These are phyloP conservation scores for Saturnispora sanitii DNA, from an alignment of 805 yeast genomes.

Conservation along the genomic window DNA sequence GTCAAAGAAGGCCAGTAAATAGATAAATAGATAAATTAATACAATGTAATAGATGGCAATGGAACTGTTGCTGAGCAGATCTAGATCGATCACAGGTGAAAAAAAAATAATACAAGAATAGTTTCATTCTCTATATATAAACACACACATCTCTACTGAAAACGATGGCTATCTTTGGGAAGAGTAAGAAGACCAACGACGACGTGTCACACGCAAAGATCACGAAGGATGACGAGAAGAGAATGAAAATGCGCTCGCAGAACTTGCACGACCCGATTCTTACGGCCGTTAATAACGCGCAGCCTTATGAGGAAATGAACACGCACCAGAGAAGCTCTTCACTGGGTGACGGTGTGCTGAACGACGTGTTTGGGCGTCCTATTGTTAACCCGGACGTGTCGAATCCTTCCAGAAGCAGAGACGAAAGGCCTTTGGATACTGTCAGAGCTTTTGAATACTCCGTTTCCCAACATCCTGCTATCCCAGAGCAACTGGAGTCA, in stretches of 20 bases:
- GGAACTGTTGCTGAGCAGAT: no score
- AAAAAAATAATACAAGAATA: no score
- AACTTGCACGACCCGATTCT: conserved; percentile 84
- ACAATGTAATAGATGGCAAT: no score
- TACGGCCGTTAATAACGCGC: conserved; percentile 88
- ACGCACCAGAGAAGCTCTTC: conserved; percentile 28
- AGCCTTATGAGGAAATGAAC: conserved; percentile 73
- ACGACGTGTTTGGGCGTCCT: conserved; percentile 80
- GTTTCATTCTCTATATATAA: background rate
- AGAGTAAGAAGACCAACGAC: conserved; percentile 21
- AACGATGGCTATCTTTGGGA: conserved; percentile 39
- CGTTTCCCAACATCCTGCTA: conserved; percentile 76
- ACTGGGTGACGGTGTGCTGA: conserved; percentile 35
- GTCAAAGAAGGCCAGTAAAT: background rate
- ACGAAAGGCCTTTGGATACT: conserved; percentile 95
- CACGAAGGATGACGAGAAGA: conserved; percentile 41
- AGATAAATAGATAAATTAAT: no score
- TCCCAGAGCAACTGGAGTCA: conserved; percentile 75
- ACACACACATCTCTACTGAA: background rate
- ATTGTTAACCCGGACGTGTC: conserved; percentile 76
- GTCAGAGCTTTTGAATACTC: conserved; percentile 90
- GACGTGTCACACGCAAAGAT: conserved; percentile 24
- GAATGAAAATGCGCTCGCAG: conserved; percentile 55
- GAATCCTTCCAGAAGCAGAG: conserved; percentile 87
- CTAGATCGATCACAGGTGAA: no score